Base-by-base conservation (phyloP, 148 eudicot genomes). In the Chenopodium berlandieri region DNA sequence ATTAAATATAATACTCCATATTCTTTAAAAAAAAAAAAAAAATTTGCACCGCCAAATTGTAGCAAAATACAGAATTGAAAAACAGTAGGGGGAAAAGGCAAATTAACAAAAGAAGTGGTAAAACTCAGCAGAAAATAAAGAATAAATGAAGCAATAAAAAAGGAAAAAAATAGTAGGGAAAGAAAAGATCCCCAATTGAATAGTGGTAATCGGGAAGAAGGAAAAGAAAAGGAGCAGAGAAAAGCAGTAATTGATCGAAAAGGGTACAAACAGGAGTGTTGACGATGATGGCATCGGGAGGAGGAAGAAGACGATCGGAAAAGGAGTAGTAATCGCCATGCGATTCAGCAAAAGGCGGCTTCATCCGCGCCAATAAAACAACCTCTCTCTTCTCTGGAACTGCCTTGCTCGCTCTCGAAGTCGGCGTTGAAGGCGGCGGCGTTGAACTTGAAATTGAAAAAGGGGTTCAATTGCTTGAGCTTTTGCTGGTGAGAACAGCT, bases 321-420 rank as follows among this genome's bases (percentile, higher is more conserved):
- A 95, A 95, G 78, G 88, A 91, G 84, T 91, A 94, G 83, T 95
- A 91, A 80, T 95, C 94, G 2, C 66, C 66, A 62, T 27, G 66
- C 1, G 66, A n/a, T 1, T 23, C 14, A 20, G 88, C 88, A 82
- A 87, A 83, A 32, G 96, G 93, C 85, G 97, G 92, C 83, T 89
- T 94, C 87, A 89, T 84, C 48, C 92, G 78, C n/a, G 91, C 75
- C 75, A 90, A 88, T 0, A 90, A 85, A 64, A 87, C 84, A 86
- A 30, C 1, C 19, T 90, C 91, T 3, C 92, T 87, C 75, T 85
- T 30, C 37, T 25, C 37, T 10, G 16, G 71, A 67, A 4, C 17
- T 50, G 54, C 54, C 14, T 82, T 83, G 23, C 83, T 54, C 25
- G 89, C 85, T 31, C 50, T 81, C 52, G 85, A 47, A 67, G 77